Evolutionary conservation across 306 rosid genomes (phyloP).

Genomic region (Canavalia gladiata): DNA sequence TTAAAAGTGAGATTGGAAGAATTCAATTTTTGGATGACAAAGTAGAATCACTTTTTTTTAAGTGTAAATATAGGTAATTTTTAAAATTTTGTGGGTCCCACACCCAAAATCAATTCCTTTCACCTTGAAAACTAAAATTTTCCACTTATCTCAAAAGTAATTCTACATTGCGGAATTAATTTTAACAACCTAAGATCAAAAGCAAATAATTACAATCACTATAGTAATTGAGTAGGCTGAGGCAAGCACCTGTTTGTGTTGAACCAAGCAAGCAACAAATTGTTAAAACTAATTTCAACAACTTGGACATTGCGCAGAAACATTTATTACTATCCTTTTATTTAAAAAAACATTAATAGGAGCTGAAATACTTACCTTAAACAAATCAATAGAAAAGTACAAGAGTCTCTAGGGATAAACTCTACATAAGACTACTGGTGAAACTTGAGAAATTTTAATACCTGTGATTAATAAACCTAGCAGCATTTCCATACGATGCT

Average conservation of each 20-base stretch:
- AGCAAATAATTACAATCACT: background rate
- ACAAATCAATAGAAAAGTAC: background rate
- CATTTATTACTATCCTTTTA: background rate
- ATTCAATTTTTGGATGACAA: too few species aligned
- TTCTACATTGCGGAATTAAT: background rate
- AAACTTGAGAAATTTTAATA: constrained; percentile 50
- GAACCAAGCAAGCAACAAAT: constrained; percentile 3
- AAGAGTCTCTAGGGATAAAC: background rate
- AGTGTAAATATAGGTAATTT: too few species aligned
- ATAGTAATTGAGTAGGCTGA: background rate
- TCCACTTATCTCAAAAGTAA: background rate
- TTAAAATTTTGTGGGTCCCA: too few species aligned
- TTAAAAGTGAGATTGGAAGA: too few species aligned
- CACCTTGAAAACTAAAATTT: background rate
- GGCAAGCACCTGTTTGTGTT: background rate
- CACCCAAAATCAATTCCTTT: too few species aligned
- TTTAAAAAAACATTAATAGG: background rate
- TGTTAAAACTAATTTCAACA: background rate
- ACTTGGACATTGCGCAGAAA: background rate
- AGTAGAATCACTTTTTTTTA: too few species aligned
- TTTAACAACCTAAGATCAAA: background rate
- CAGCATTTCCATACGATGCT: constrained; percentile 82
- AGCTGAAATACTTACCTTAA: constrained; percentile 6
- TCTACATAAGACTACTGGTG: constrained; percentile 12
- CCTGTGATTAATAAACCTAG: constrained; percentile 97